phyloP scores from a whole-genome alignment of 257 asterid genomes.

The Phtheirospermum japonicum region DNA sequence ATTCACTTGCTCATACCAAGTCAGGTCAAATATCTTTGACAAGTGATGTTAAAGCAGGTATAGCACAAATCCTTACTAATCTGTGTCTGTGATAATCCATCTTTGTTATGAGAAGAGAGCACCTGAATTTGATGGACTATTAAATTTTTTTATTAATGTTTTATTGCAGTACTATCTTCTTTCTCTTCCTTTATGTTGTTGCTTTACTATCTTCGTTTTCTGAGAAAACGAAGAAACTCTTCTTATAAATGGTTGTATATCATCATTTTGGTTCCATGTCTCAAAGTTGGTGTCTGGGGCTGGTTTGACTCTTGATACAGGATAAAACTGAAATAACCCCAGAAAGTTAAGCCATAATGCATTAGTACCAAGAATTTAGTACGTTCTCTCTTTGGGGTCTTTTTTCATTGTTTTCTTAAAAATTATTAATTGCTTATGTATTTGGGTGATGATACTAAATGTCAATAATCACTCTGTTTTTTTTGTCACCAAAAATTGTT shows the following conservation, averaged over 20 bases:
- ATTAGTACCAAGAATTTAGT: not conserved
- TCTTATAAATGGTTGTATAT: not conserved
- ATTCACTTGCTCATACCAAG: conserved; percentile 35
- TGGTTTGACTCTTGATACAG: not conserved
- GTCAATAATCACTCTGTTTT: not conserved
- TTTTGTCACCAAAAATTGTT: not conserved
- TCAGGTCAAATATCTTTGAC: conserved; percentile 41
- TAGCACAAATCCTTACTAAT: conserved; percentile 23
- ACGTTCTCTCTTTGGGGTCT: conserved; percentile 8
- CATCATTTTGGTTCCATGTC: not conserved
- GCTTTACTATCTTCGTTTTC: not conserved
- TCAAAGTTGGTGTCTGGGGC: conserved; percentile 1
- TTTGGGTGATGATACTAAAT: conserved; percentile 4
- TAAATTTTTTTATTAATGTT: not conserved
- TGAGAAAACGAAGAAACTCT: conserved; percentile 13
- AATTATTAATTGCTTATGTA: conserved; percentile 5
- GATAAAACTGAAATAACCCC: conserved; percentile 1
- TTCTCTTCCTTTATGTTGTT: not conserved
- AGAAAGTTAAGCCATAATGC: not conserved
- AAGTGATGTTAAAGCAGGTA: conserved; percentile 62
- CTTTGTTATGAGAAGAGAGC: conserved; percentile 4
- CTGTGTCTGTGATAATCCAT: conserved; percentile 6
- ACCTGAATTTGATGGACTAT: conserved; percentile 15
- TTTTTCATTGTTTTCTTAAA: not conserved
- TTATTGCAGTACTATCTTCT: conserved; percentile 18